phyloP scores from a whole-genome alignment of 345 rosid species.

The Eucalyptus curtisii region DNA sequence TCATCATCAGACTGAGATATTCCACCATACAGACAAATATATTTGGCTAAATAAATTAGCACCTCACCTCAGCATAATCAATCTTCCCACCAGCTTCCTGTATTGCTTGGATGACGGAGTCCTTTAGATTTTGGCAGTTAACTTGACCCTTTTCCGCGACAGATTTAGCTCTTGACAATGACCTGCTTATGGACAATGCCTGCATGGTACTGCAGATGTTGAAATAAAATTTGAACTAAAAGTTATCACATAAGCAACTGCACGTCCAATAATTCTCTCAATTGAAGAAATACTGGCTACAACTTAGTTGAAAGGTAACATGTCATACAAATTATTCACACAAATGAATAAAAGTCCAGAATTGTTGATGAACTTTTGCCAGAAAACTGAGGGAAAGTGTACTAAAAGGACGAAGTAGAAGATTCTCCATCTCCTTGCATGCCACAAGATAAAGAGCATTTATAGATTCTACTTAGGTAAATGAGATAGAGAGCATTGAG shows the following conservation, averaged over 20 bases:
- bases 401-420: neutral
- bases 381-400: neutral
- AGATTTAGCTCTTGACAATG: conserved; percentile 44
- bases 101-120: conserved; percentile 31
- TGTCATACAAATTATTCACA: neutral
- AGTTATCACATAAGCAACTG: neutral
- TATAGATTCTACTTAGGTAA: neutral
- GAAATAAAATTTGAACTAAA: neutral
- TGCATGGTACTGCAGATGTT: conserved; percentile 1
- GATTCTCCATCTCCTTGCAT: neutral
- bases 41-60: neutral
- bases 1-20: neutral
- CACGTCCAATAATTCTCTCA: neutral
- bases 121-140: conserved; percentile 28
- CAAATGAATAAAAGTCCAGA: neutral
- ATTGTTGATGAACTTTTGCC: neutral
- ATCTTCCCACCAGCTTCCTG: conserved; percentile 53
- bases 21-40: neutral
- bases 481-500: neutral
- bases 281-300: neutral
- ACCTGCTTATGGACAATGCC: conserved; percentile 80
- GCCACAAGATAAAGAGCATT: neutral
- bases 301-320: neutral
- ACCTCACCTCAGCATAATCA: conserved; percentile 79
- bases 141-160: conserved; percentile 27